Evolutionary conservation across 768 basidiomycete genomes (phyloP).

Genomic region (Epithele typhae): DNA sequence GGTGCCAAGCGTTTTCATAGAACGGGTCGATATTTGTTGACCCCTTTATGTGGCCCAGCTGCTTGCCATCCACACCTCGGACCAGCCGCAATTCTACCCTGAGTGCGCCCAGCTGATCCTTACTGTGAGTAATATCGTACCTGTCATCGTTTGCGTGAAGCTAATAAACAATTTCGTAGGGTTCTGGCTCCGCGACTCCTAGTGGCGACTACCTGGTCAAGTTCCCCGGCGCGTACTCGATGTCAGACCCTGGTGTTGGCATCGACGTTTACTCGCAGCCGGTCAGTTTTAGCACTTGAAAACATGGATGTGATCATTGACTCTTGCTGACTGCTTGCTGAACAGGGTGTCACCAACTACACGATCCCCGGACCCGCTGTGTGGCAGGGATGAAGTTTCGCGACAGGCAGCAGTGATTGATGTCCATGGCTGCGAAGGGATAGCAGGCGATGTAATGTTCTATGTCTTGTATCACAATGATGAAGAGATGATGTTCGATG

Average conservation of each 20-base stretch:
- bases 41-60: slow-evolving; percentile 13
- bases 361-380: slow-evolving; percentile 30
- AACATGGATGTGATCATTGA: too few species aligned
- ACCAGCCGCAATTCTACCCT: slow-evolving; percentile 18
- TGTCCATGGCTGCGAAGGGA: too few species aligned
- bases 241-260: slow-evolving; percentile 20
- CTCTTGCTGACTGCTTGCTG: not conserved
- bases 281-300: too few species aligned
- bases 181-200: slow-evolving; percentile 16
- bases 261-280: slow-evolving; percentile 33
- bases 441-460: too few species aligned
- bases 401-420: too few species aligned
- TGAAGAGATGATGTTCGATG: too few species aligned
- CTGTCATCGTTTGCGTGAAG: too few species aligned
- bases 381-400: slow-evolving; percentile 8
- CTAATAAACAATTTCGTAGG: not conserved
- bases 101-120: slow-evolving; percentile 28
- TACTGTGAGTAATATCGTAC: slow-evolving; percentile 8
- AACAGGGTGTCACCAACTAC: slow-evolving; percentile 29
- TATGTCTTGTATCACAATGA: too few species aligned
- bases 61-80: slow-evolving; percentile 29
- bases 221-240: slow-evolving; percentile 33
- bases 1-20: slow-evolving; percentile 4
- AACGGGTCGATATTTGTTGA: slow-evolving; percentile 6
- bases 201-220: slow-evolving; percentile 31